A percentile compares a stretch with the other conserved stretches of the same genome.
phyloP scores from a whole-genome alignment of 768 basidiomycete species.

The Amylocystis lapponica region DNA sequence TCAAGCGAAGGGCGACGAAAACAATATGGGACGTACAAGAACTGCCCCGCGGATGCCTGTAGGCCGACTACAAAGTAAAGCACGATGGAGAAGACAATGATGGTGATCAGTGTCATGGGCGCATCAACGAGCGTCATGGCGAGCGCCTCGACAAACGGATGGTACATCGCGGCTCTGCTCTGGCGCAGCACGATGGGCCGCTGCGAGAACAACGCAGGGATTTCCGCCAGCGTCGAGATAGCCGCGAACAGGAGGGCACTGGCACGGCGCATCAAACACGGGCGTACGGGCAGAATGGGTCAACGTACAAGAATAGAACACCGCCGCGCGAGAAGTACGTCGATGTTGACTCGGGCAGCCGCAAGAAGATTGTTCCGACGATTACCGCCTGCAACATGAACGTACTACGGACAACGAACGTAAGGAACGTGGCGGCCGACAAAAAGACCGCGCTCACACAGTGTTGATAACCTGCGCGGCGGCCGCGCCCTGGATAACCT shows the following conservation, averaged over 20 bases:
- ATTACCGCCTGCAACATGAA: constrained; percentile 49
- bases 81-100: constrained; percentile 39
- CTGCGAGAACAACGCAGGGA: constrained; percentile 49
- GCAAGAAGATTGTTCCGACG: constrained; percentile 62
- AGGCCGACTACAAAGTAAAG: constrained; percentile 61
- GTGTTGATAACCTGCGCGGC: constrained; percentile 24
- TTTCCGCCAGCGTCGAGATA: constrained; percentile 57
- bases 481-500: constrained; percentile 29
- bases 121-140: constrained; percentile 58
- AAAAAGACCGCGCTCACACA: constrained; percentile 12
- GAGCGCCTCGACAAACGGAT: constrained; percentile 48
- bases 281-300: not conserved
- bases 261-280: constrained; percentile 24
- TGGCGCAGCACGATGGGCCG: constrained; percentile 57
- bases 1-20: constrained; percentile 1
- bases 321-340: constrained; percentile 73
- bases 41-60: constrained; percentile 50
- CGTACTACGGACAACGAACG: constrained; percentile 35
- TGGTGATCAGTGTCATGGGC: constrained; percentile 47
- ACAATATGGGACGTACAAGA: constrained; percentile 47
- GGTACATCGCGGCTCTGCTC: constrained; percentile 55
- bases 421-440: not conserved
- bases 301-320: constrained; percentile 65
- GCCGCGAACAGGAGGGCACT: constrained; percentile 50
- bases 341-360: constrained; percentile 45